These are phyloP conservation scores for Straminergon stramineum DNA, from an alignment of 225 moss, liverwort and hornwort species.

Conservation along the genomic window DNA sequence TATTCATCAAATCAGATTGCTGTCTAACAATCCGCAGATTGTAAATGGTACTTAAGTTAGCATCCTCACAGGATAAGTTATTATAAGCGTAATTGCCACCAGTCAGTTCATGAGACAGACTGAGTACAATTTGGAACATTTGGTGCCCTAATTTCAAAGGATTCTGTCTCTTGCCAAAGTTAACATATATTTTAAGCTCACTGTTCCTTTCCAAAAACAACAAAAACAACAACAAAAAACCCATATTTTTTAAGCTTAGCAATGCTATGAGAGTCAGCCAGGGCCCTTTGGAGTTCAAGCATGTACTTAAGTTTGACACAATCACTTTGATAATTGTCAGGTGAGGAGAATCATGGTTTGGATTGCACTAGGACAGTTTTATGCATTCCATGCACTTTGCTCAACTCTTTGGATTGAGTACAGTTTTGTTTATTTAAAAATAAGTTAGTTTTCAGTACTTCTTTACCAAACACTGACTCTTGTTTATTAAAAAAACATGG, in stretches of 20 bases:
- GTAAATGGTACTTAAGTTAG: not conserved
- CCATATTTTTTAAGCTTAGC: too few species aligned
- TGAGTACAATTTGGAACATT: not conserved
- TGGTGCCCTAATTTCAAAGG: not conserved
- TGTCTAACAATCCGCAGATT: not conserved
- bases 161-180: not conserved
- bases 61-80: not conserved
- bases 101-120: not conserved
- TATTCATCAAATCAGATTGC: constrained; percentile 3
- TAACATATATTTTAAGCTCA: not conserved
- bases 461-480: not conserved
- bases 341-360: not conserved
- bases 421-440: not conserved
- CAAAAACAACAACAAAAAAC: too few species aligned
- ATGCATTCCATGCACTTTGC: too few species aligned
- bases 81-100: not conserved
- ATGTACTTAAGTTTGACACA: not conserved
- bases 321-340: not conserved
- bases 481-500: not conserved
- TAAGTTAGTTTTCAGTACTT: not conserved
- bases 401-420: not conserved
- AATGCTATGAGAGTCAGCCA: too few species aligned
- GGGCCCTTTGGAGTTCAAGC: not conserved
- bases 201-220: too few species aligned
- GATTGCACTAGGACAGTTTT: not conserved